Evolutionary conservation across 2,329 filamentous ascomycete genomes (phyloP), one percentile per base, ranked within the genome.

Genomic region (Trichoderma aggressivum): DNA sequence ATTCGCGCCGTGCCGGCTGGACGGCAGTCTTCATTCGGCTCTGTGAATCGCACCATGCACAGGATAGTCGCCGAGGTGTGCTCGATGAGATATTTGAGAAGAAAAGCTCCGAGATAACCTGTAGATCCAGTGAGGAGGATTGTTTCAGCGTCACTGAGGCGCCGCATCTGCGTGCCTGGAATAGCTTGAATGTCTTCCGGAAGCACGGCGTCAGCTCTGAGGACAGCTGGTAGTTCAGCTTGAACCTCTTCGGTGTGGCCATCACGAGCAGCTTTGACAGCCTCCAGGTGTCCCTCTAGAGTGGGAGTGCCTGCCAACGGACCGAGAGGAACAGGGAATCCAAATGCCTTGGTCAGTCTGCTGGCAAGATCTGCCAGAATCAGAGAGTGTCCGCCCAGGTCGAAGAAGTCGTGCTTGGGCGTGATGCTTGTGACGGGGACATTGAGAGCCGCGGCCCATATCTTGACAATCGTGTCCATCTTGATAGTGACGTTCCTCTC

Each of bases 311-410:
- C 91, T 2, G 91, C 92, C 16, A 95, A 87, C 56, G 90, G 89
- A 65, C 87, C 88, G 21, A 94, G 85, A 3, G 92, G 90, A 1
- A 95, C 87, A 0, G 90, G 87, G 78, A 94, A 92, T 5, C 91
- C 92, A 76, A 93, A 94, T 0, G 86, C 86, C 71, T 88, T 88
- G 0, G 91, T 89, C 16, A 94, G 79, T 39, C 89, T 88, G 30
- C 89, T 89, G n/a, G 92, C 89, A 30, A 95, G 85, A 72, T 94
- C 91, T 0, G 92, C 92, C n/a, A 95, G 86, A 2, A 89, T 89
- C 67, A 95, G 82, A 0, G 92, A 94, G 79, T 95, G 92, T 0
- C 92, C 92, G 43, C 92, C 92, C 2, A 95, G 83, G 72, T 94
- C 92, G 78, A 94, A 95, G 80, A 95, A 95, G 78, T 90, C 91